Conservation (phyloP, 805 yeast genomes). For the Pichia nakasei region DNA sequence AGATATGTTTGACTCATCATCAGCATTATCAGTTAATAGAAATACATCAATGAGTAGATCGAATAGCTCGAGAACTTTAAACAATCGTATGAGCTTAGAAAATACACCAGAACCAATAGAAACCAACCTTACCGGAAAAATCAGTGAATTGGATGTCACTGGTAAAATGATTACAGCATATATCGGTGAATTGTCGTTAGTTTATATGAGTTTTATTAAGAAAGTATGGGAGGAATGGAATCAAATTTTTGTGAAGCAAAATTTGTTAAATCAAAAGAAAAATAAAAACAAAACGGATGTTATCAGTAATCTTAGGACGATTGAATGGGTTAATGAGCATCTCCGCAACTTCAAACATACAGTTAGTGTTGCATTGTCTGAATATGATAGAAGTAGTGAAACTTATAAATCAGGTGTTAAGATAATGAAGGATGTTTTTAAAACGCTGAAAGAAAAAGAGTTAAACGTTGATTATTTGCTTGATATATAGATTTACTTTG, state of each 20-base stretch:
- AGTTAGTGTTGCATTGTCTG: slow-evolving; percentile 60
- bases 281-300: not conserved
- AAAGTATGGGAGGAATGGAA: slow-evolving; percentile 8
- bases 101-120: not conserved
- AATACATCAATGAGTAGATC: slow-evolving; percentile 4
- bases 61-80: not conserved
- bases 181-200: slow-evolving; percentile 8
- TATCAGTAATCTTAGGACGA: slow-evolving; percentile 29
- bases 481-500: slow-evolving; percentile 6
- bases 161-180: slow-evolving; percentile 7
- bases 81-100: slow-evolving; percentile 2
- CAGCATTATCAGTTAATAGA: not conserved
- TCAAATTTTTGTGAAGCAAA: not conserved
- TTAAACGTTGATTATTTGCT: slow-evolving; percentile 67
- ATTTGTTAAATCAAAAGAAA: not conserved
- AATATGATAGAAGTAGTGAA: slow-evolving; percentile 44
- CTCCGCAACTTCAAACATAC: slow-evolving; percentile 49
- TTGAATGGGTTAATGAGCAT: slow-evolving; percentile 70
- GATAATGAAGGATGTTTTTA: slow-evolving; percentile 48
- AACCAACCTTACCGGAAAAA: not conserved
- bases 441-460: slow-evolving; percentile 54
- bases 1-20: not conserved
- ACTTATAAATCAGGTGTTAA: slow-evolving; percentile 48
- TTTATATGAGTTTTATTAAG: slow-evolving; percentile 7
- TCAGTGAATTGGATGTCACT: not conserved